A percentile compares a stretch with the other conserved stretches of the same genome.
These are phyloP conservation scores for Xylariaceae sp. DNA, from an alignment of 2,329 filamentous ascomycete species.

Conservation along the genomic window DNA sequence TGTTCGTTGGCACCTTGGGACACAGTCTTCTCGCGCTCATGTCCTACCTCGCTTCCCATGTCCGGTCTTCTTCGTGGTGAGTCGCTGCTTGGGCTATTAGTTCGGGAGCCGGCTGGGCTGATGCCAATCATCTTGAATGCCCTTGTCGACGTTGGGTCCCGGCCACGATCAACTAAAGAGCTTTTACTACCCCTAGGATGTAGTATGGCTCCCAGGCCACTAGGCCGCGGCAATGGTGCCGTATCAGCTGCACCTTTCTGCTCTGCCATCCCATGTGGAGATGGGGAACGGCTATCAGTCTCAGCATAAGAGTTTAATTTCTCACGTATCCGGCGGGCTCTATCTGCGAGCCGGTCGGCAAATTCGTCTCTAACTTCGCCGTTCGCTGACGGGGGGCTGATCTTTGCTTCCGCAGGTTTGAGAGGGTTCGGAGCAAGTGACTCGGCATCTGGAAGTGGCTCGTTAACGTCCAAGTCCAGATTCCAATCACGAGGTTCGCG, in stretches of 20 bases:
- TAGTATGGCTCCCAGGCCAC: constrained; percentile 56
- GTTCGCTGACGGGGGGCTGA: background rate
- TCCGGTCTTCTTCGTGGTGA: constrained; percentile 11
- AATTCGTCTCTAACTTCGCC: constrained; percentile 56
- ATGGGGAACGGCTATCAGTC: constrained; percentile 49
- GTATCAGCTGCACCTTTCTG: constrained; percentile 30
- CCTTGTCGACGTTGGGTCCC: constrained; percentile 44
- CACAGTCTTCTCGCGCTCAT: constrained; percentile 15
- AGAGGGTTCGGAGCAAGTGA: constrained; percentile 12
- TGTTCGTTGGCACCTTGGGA: constrained; percentile 24
- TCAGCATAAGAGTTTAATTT: constrained; percentile 65
- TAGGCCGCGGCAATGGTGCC: constrained; percentile 37
- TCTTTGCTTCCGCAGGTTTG: background rate
- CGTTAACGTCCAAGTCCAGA: constrained; percentile 29
- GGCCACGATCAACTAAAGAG: constrained; percentile 50
- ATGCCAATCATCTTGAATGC: constrained; percentile 58
- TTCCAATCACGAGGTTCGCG: constrained; percentile 34
- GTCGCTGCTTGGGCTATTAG: constrained; percentile 17
- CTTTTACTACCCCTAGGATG: constrained; percentile 63
- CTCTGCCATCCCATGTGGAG: constrained; percentile 36
- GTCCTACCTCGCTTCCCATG: constrained; percentile 5
- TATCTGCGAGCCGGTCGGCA: constrained; percentile 64
- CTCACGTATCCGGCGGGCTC: constrained; percentile 66
- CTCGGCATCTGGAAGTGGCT: constrained; percentile 24
- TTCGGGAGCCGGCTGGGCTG: constrained; percentile 36